phyloP scores from a whole-genome alignment of 345 rosid species.

The Populus alba region DNA sequence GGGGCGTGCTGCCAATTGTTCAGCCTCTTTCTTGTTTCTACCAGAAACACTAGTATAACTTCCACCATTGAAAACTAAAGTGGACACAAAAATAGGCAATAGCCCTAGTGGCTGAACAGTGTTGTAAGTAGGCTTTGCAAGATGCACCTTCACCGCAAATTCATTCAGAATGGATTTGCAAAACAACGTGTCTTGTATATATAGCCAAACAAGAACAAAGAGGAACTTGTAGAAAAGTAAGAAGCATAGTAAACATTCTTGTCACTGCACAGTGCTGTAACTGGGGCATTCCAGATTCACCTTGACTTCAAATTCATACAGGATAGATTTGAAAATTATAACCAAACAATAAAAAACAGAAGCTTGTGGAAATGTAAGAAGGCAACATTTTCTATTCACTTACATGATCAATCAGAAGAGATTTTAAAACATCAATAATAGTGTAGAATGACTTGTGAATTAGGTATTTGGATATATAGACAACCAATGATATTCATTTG shows the following conservation, averaged over 20 bases:
- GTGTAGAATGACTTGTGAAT: background rate
- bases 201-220: background rate
- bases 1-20: slow-evolving; percentile 46
- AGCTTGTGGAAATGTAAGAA: background rate
- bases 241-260: background rate
- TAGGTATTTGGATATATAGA: background rate
- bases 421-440: background rate
- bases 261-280: background rate
- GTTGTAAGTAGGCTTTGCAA: slow-evolving; percentile 22
- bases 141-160: slow-evolving; percentile 34
- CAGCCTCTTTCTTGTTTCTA: slow-evolving; percentile 51
- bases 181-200: slow-evolving; percentile 28
- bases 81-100: slow-evolving; percentile 29
- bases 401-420: background rate
- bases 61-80: slow-evolving; percentile 29
- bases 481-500: background rate
- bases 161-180: slow-evolving; percentile 51
- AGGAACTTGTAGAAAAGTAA: no score
- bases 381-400: background rate
- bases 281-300: background rate
- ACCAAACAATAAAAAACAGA: background rate
- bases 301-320: background rate
- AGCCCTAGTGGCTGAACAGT: slow-evolving; percentile 18
- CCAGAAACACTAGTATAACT: slow-evolving; percentile 26
- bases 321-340: background rate